Evolutionary conservation across 2,329 filamentous ascomycete species (phyloP), one percentile per base, ranked within the genome.

Genomic region (Endocalyx cinctus): DNA sequence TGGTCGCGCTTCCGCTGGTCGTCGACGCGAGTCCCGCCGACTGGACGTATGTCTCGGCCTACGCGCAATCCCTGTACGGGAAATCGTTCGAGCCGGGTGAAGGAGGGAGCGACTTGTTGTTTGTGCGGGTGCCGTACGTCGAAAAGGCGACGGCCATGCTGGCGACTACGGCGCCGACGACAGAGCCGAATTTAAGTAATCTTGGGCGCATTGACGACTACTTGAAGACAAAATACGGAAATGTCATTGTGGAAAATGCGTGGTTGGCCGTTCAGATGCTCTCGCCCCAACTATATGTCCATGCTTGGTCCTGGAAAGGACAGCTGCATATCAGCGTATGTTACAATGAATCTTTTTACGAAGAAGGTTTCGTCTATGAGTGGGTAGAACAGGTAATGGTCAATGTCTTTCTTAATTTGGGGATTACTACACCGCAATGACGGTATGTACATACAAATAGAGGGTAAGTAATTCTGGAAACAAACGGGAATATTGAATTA

Each of bases 181-280:
- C 39, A 13, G 35, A 42, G 22, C 39, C 39, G n/a, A 36, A 42
- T 25, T 31, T 42, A 1, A 42, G 39, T 10, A 42, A 42, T 25
- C 13, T 42, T 4, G 39, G 39, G 2, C 20, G 33, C 5, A 7
- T 34, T 7, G 31, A 40, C 3, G 17, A 37, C 6, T 39, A 36
- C 23, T 11, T 37, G 27, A 17, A 31, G 14, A 14, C 3, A 14
- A 4, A n/a, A 5, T 37, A 40, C 12, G 38, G 31, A 7, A 30
- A 37, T 19, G 3, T 40, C 17, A 16, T 4, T 7, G 38, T 40
- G 6, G 13, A 11, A 2, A 25, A 38, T 13, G 30, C 25, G 3
- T 13, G 13, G 14, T 10, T 42, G 10, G 29, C 28, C 2, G 35
- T 38, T 10, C 39, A 42, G 5, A 42, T 38, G 39, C 33, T 42